A percentile compares a stretch with the other conserved stretches of the same genome.
Conservation (phyloP, 139 green algal genomes). For the Micractinium sp. region DNA sequence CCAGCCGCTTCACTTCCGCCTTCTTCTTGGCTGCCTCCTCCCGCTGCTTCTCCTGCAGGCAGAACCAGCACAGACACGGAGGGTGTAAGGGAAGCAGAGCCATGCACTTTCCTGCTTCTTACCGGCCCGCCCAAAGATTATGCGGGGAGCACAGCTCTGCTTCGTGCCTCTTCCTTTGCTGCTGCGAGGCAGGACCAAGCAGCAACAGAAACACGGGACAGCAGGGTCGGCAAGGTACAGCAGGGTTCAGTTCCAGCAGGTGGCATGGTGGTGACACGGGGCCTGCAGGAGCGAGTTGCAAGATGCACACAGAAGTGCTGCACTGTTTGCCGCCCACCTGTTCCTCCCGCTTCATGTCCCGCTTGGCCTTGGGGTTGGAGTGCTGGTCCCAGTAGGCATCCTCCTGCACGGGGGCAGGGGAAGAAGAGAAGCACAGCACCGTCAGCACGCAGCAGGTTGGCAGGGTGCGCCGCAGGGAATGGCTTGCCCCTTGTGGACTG, state of each 20-base stretch:
- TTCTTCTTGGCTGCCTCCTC: conserved; percentile 62
- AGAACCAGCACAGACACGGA: neutral
- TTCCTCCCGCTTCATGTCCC: conserved; percentile 68
- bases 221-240: too few relatives aligned
- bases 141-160: too few relatives aligned
- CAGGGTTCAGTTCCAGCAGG: too few relatives aligned
- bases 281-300: too few relatives aligned
- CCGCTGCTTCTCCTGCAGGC: conserved; percentile 49
- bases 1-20: conserved; percentile 68
- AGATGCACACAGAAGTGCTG: too few relatives aligned
- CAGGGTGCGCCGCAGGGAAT: too few relatives aligned
- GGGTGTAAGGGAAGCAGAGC: neutral
- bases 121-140: too few relatives aligned
- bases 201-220: too few relatives aligned
- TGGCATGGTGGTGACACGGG: too few relatives aligned
- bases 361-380: conserved; percentile 60
- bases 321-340: conserved; percentile 33
- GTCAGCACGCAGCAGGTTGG: neutral
- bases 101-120: too few relatives aligned
- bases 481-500: neutral
- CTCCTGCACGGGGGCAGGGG: conserved; percentile 26
- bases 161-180: neutral
- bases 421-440: neutral
- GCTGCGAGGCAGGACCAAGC: too few relatives aligned
- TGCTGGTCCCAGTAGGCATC: conserved; percentile 62